These are phyloP conservation scores for Chara braunii DNA, from an alignment of 139 green algal species.

Conservation along the genomic window DNA sequence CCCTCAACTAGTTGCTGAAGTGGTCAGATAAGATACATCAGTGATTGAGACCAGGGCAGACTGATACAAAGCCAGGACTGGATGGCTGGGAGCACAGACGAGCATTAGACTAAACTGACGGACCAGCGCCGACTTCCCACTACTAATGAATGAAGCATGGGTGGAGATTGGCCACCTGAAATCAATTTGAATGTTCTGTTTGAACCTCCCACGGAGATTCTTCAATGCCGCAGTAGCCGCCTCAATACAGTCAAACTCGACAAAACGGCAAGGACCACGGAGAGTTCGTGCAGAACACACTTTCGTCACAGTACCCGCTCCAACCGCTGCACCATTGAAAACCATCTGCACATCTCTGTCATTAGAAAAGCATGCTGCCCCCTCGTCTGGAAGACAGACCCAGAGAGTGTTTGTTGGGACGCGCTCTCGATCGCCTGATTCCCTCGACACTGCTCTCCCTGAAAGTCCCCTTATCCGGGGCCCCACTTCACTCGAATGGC, in stretches of 20 bases:
- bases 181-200: conserved; percentile 17
- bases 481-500: too few relatives aligned
- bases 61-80: too few relatives aligned
- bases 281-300: conserved; percentile 13
- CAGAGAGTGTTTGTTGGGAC: conserved; percentile 34
- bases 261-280: conserved; percentile 23
- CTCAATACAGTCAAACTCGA: conserved; percentile 35
- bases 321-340: conserved; percentile 6
- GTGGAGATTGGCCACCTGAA: conserved; percentile 19
- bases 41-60: too few relatives aligned
- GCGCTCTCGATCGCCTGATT: conserved; percentile 11
- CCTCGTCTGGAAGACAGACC: conserved; percentile 21
- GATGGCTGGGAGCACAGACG: too few relatives aligned
- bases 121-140: too few relatives aligned
- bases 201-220: conserved; percentile 6
- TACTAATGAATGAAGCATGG: not conserved
- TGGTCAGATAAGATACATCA: too few relatives aligned
- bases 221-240: conserved; percentile 12
- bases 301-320: conserved; percentile 6
- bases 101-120: too few relatives aligned
- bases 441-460: too few relatives aligned
- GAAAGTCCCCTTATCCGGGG: too few relatives aligned
- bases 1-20: too few relatives aligned
- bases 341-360: conserved; percentile 16
- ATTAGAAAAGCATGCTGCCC: not conserved